Evolutionary conservation across 2,329 filamentous ascomycete genomes (phyloP).

Genomic region (Neofusicoccum sp.): DNA sequence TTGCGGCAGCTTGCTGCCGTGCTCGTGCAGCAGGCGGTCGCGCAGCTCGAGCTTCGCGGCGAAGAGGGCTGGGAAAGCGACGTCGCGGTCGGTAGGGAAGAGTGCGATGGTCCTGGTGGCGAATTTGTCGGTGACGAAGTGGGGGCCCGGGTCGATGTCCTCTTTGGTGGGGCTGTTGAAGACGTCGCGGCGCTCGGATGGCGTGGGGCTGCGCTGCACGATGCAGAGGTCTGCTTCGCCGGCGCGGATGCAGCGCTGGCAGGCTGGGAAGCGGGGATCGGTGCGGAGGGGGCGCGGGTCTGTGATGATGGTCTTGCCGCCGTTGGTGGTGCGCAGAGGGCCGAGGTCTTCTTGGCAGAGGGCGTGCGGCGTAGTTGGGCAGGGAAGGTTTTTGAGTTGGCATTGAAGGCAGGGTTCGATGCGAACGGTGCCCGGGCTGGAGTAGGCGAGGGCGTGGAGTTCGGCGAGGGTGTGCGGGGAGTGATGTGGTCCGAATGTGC

Average conservation of each 20-base stretch:
- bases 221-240: slow-evolving; percentile 10
- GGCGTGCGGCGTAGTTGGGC: background rate
- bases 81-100: background rate
- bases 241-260: slow-evolving; percentile 9
- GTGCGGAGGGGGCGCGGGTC: background rate
- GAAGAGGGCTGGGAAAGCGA: background rate
- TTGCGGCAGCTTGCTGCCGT: background rate
- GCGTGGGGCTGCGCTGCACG: background rate
- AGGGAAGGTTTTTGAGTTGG: background rate
- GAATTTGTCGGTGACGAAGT: too few species aligned
- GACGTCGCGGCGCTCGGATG: background rate
- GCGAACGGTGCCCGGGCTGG: slow-evolving; percentile 12
- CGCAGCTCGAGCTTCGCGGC: background rate
- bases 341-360: background rate
- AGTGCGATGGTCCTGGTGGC: background rate
- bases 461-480: slow-evolving; percentile 29
- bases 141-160: background rate
- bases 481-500: slow-evolving; percentile 15
- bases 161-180: background rate
- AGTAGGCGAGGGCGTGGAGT: slow-evolving; percentile 30
- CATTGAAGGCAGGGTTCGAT: slow-evolving; percentile 13
- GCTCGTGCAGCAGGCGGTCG: background rate
- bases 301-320: background rate
- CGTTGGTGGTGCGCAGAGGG: background rate
- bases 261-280: background rate